These are phyloP conservation scores for Epichloe festucae DNA, from an alignment of 2,329 filamentous ascomycete genomes.

Conservation along the genomic window DNA sequence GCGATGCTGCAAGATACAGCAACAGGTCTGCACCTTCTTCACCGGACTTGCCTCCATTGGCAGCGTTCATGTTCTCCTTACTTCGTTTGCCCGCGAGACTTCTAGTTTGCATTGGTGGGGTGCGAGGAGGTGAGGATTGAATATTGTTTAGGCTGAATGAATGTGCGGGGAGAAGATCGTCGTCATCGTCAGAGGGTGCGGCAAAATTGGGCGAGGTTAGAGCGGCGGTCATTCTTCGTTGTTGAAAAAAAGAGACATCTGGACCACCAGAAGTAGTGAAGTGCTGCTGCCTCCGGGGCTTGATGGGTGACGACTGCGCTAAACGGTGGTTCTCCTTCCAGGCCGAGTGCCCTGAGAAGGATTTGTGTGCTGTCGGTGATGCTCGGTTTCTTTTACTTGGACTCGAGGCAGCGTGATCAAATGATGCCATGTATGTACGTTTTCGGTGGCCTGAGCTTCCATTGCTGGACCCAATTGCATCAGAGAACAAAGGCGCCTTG, in stretches of 20 bases:
- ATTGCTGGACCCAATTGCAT: slow-evolving; percentile 60
- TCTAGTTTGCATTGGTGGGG: slow-evolving; percentile 56
- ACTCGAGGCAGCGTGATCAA: slow-evolving; percentile 42
- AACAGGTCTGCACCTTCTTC: slow-evolving; percentile 74
- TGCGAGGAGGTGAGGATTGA: slow-evolving; percentile 72
- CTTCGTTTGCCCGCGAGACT: slow-evolving; percentile 32
- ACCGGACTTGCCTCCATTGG: slow-evolving; percentile 43
- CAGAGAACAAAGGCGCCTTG: slow-evolving; percentile 72
- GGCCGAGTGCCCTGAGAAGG: slow-evolving; percentile 40
- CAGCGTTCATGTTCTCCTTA: slow-evolving; percentile 31
- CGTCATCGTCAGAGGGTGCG: slow-evolving; percentile 64
- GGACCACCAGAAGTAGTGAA: slow-evolving; percentile 61
- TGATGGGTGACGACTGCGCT: slow-evolving; percentile 76
- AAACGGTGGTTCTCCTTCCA: slow-evolving; percentile 71
- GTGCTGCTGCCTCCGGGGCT: slow-evolving; percentile 59
- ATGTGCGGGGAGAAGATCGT: slow-evolving; percentile 64
- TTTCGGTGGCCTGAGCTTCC: slow-evolving; percentile 54
- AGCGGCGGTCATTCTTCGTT: slow-evolving; percentile 53
- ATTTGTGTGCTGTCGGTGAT: slow-evolving; percentile 47
- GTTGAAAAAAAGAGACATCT: slow-evolving; percentile 68
- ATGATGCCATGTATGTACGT: slow-evolving; percentile 47
- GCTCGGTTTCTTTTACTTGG: slow-evolving; percentile 56
- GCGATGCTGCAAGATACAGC: slow-evolving; percentile 80
- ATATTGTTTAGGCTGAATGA: slow-evolving; percentile 55
- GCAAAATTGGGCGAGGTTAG: slow-evolving; percentile 47